These are phyloP conservation scores for Gliomastix tumulicola DNA, from an alignment of 2,329 filamentous ascomycete species.

Conservation along the genomic window DNA sequence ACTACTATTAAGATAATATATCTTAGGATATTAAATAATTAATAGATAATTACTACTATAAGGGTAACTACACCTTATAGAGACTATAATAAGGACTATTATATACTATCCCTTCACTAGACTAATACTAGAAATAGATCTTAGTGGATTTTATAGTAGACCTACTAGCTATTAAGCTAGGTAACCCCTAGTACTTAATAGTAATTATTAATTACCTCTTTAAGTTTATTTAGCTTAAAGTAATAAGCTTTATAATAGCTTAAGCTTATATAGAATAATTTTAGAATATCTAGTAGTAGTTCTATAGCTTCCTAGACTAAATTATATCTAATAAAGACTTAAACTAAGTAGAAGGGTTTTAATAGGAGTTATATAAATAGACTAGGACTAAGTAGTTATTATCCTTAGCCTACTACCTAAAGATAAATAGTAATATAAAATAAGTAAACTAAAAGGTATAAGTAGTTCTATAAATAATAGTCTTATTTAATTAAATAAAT, in stretches of 20 bases:
- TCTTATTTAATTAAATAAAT: neutral
- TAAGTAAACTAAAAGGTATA: neutral
- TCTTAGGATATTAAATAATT: neutral
- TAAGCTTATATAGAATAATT: neutral
- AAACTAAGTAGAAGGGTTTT: neutral
- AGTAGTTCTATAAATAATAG: neutral
- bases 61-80: too few species aligned
- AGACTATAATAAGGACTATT: neutral
- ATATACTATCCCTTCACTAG: neutral
- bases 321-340: neutral
- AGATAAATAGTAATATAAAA: conserved; percentile 1
- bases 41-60: neutral
- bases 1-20: too few species aligned
- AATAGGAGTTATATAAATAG: neutral
- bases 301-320: neutral
- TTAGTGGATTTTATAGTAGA: neutral
- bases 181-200: too few species aligned
- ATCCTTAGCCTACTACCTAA: neutral
- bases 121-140: neutral
- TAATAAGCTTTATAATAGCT: too few species aligned
- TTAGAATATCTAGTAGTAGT: neutral
- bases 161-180: too few species aligned
- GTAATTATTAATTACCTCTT: too few species aligned
- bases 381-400: neutral
- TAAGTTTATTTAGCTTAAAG: neutral